phyloP scores from a whole-genome alignment of 176 grass and related monocot species.

The Calamus simplicifolius region DNA sequence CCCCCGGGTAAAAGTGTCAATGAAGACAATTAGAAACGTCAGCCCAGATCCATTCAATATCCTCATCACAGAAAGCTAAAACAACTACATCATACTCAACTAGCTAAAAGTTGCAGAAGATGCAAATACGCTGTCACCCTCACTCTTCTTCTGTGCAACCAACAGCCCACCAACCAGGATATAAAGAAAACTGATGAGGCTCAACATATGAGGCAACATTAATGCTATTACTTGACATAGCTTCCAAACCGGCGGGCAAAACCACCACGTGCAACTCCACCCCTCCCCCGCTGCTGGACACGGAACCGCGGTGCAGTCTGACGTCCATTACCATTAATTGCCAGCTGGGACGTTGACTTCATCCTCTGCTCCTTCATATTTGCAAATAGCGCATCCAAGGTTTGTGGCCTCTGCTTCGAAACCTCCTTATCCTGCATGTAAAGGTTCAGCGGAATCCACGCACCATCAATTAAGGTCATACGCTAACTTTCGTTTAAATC shows the following conservation, averaged over 20 bases:
- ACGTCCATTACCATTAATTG: slow-evolving; percentile 14
- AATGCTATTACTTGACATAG: background rate
- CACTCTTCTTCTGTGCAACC: no score
- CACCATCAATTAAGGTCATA: background rate
- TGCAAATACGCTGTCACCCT: no score
- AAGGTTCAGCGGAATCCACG: background rate
- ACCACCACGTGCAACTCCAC: background rate
- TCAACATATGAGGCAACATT: background rate
- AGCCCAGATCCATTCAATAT: no score
- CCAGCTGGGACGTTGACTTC: slow-evolving; percentile 30
- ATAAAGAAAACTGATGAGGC: background rate
- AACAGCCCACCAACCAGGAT: no score
- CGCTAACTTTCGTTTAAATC: background rate
- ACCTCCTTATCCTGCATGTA: slow-evolving; percentile 27
- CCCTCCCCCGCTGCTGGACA: slow-evolving; percentile 12
- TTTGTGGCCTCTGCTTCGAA: slow-evolving; percentile 42
- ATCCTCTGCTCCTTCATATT: slow-evolving; percentile 58
- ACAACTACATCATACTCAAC: no score
- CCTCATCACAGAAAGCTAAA: no score
- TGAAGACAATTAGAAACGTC: no score
- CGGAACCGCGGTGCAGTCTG: slow-evolving; percentile 30
- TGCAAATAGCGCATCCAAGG: slow-evolving; percentile 79
- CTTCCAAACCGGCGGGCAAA: slow-evolving; percentile 5
- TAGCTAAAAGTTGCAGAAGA: no score
- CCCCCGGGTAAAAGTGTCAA: no score